These are phyloP conservation scores for Lentinus brumalis DNA, from an alignment of 768 basidiomycete genomes.

Conservation along the genomic window DNA sequence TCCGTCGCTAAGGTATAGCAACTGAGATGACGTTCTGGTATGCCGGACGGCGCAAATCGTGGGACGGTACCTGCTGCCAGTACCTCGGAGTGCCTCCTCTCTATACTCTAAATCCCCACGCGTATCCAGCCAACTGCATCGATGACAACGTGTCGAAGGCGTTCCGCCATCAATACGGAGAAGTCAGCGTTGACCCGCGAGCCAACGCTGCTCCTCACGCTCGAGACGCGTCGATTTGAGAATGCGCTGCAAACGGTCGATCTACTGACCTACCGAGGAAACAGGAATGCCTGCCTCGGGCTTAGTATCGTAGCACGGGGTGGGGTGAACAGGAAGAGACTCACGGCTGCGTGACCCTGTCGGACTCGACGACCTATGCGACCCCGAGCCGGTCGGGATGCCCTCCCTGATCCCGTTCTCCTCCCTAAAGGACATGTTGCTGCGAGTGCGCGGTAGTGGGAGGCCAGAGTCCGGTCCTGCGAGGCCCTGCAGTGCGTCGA, in stretches of 20 bases:
- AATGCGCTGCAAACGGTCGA: background rate
- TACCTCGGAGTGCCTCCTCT: constrained; percentile 7
- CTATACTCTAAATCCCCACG: no score
- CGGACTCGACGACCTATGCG: constrained; percentile 67
- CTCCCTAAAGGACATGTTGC: constrained; percentile 36
- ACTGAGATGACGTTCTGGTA: no score
- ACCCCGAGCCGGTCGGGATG: constrained; percentile 51
- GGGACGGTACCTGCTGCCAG: constrained; percentile 16
- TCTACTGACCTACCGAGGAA: constrained; percentile 71
- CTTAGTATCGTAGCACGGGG: constrained; percentile 4
- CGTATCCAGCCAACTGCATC: no score
- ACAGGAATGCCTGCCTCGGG: constrained; percentile 36
- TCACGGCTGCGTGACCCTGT: constrained; percentile 79
- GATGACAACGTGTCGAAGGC: no score
- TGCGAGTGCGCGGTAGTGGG: constrained; percentile 65
- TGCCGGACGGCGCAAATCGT: no score
- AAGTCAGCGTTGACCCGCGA: no score
- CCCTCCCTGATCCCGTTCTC: constrained; percentile 73
- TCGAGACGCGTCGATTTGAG: constrained; percentile 22
- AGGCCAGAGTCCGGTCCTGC: constrained; percentile 78
- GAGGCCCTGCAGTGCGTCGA: constrained; percentile 67
- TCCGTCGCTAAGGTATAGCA: no score
- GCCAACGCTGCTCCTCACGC: background rate
- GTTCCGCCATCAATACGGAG: no score
- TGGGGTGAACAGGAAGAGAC: constrained; percentile 37